These are phyloP conservation scores for Penicillium manginii DNA, from an alignment of 495 filamentous ascomycete species.

Conservation along the genomic window DNA sequence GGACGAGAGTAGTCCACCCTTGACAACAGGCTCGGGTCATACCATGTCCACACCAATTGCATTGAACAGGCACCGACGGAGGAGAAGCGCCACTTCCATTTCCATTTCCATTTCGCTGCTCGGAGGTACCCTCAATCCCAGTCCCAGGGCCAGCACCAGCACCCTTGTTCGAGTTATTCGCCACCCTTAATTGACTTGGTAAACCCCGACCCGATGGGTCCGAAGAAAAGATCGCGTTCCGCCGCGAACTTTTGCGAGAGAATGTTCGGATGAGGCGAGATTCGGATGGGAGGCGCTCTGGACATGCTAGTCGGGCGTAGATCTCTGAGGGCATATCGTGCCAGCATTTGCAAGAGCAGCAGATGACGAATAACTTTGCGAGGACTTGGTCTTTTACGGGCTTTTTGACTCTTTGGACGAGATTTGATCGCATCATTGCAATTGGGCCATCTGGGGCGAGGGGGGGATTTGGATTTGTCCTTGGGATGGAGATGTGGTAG, in stretches of 20 bases:
- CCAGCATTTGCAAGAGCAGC: slow-evolving; percentile 80
- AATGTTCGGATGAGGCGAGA: slow-evolving; percentile 16
- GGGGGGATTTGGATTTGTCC: background rate
- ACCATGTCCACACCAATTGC: slow-evolving; percentile 78
- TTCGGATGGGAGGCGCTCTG: slow-evolving; percentile 57
- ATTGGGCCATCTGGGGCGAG: slow-evolving; percentile 8
- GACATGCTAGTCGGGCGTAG: slow-evolving; percentile 73
- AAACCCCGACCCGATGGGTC: background rate
- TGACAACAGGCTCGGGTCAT: slow-evolving; percentile 75
- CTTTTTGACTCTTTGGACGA: slow-evolving; percentile 23
- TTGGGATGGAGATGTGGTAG: background rate
- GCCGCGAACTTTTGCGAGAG: slow-evolving; percentile 16
- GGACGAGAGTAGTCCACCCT: slow-evolving; percentile 72
- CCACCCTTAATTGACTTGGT: background rate
- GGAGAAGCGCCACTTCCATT: background rate
- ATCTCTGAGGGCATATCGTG: slow-evolving; percentile 78
- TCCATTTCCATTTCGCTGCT: background rate
- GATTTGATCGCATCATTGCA: slow-evolving; percentile 12
- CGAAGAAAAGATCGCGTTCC: slow-evolving; percentile 2
- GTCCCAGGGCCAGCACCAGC: background rate
- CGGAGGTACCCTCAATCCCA: background rate
- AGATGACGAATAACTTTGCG: slow-evolving; percentile 79
- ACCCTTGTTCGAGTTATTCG: background rate
- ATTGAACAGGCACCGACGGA: slow-evolving; percentile 53
- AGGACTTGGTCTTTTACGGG: slow-evolving; percentile 50